Evolutionary conservation across 2,329 filamentous ascomycete genomes (phyloP), one percentile per base, ranked within the genome.

Genomic region (Scortechinia acanthostroma): DNA sequence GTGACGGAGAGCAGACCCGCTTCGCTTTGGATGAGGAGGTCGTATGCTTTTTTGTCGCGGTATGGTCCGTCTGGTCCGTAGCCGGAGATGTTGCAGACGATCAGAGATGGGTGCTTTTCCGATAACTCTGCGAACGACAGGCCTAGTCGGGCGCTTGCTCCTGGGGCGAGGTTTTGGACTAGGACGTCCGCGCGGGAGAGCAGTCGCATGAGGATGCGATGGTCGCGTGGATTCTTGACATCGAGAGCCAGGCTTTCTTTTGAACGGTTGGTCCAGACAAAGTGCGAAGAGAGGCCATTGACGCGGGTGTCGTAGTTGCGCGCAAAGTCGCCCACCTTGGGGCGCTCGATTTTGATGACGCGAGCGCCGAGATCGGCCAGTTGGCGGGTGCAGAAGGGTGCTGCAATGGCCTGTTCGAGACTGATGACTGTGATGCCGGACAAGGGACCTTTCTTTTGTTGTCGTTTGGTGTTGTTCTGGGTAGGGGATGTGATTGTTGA

Each of bases 331-430:
- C 73, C 73, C 0, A 65, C 65, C 0, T 58, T 63, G 0, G 71
- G 73, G 1, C 74, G 66, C 50, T 77, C 73, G 17, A 77, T 56
- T 53, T 77, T 77, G 55, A 76, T 76, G 17, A 77, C 71, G 3
- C 73, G 62, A 2, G 73, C 73, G 13, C 74, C 74, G 5, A 71
- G 60, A 48, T 77, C 73, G 16, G 74, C 72, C 3, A 76, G 61
- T 43, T 77, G 73, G 1, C 73, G 62, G 0, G 74, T 76, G 49
- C 71, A 76, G 47, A 75, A 75, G 1, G 73, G 73, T 0, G 71
- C 73, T 0, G 73, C 70, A 49, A 77, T 72, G 42, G 73, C 73
- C 53, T 77, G 73, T 47, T 76, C 73, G 0, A 76, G 58, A 33
- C 70, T 71, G 19, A 76, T 65, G 4, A 77, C 70, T 0, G 69